These are phyloP conservation scores for Cutaneotrichosporon cavernicola DNA, from an alignment of 1,284 basidiomycete species.

Conservation along the genomic window DNA sequence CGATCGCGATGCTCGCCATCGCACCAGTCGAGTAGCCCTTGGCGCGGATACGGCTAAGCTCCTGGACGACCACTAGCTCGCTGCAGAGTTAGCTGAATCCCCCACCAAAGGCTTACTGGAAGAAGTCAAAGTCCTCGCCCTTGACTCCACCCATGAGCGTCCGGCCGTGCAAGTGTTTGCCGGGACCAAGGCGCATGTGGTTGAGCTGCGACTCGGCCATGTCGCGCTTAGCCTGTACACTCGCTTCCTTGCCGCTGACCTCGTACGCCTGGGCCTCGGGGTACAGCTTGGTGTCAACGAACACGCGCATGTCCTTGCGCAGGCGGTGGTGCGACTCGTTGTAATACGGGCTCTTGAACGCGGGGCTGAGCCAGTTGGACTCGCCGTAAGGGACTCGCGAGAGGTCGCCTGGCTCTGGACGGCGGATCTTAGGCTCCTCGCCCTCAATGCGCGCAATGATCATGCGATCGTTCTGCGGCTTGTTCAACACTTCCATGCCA, in stretches of 20 bases:
- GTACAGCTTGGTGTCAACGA: constrained; percentile 59
- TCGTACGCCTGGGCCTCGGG: constrained; percentile 64
- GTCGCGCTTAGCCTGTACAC: constrained; percentile 46
- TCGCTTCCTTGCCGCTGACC: constrained; percentile 68
- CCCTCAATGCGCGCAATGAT: constrained; percentile 69
- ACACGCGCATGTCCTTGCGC: constrained; percentile 55
- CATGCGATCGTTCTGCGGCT: constrained; percentile 68
- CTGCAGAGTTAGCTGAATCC: constrained; percentile 19
- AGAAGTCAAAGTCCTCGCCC: constrained; percentile 82
- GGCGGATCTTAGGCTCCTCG: constrained; percentile 61
- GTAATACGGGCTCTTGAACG: constrained; percentile 82
- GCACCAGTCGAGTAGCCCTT: constrained; percentile 80
- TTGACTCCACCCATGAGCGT: constrained; percentile 79
- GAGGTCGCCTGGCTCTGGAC: constrained; percentile 60
- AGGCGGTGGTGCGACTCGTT: constrained; percentile 59
- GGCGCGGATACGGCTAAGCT: constrained; percentile 71
- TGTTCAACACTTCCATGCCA: constrained; percentile 70
- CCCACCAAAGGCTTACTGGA: constrained; percentile 49
- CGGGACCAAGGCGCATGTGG: constrained; percentile 83
- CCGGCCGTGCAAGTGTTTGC: constrained; percentile 74
- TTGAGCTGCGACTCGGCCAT: constrained; percentile 67
- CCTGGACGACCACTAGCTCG: constrained; percentile 82
- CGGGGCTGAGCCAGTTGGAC: constrained; percentile 75
- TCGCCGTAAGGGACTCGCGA: constrained; percentile 73
- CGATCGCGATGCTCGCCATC: constrained; percentile 68